Conservation (phyloP, 805 yeast genomes). For the Saccharomycopsis sp. region DNA sequence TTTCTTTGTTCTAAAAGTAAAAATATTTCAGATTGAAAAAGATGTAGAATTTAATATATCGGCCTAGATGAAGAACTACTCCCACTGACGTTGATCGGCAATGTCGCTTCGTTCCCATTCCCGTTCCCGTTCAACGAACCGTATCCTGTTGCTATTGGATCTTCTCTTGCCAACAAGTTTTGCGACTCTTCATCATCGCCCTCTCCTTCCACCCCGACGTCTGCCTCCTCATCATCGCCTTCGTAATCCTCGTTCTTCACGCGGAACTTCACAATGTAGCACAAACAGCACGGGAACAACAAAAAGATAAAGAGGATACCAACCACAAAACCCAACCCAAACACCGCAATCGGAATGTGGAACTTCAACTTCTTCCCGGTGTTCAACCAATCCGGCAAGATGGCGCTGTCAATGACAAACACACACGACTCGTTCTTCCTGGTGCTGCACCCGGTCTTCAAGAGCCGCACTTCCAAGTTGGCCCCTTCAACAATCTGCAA, state of each 20-base stretch:
- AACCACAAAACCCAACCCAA: slow-evolving; percentile 55
- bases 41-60: neutral
- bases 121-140: too few species aligned
- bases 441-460: slow-evolving; percentile 54
- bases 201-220: slow-evolving; percentile 2
- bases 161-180: too few species aligned
- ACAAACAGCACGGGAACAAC: slow-evolving; percentile 30
- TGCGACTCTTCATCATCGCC: too few species aligned
- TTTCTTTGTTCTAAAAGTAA: neutral
- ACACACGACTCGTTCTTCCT: slow-evolving; percentile 38
- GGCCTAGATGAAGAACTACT: neutral
- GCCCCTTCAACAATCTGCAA: slow-evolving; percentile 38
- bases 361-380: slow-evolving; percentile 42
- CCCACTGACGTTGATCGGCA: too few species aligned
- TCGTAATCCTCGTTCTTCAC: slow-evolving; percentile 8
- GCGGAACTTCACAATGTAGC: slow-evolving; percentile 27
- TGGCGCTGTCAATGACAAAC: slow-evolving; percentile 56
- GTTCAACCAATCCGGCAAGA: slow-evolving; percentile 56
- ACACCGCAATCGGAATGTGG: slow-evolving; percentile 57
- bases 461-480: slow-evolving; percentile 48
- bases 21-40: neutral
- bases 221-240: slow-evolving; percentile 4
- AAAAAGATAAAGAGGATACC: slow-evolving; percentile 41
- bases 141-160: too few species aligned
- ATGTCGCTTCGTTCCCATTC: too few species aligned